Evolutionary conservation across 75 land plant species (phyloP), one percentile per base, ranked within the genome.

Genomic region (Isoetes taiwanensis): DNA sequence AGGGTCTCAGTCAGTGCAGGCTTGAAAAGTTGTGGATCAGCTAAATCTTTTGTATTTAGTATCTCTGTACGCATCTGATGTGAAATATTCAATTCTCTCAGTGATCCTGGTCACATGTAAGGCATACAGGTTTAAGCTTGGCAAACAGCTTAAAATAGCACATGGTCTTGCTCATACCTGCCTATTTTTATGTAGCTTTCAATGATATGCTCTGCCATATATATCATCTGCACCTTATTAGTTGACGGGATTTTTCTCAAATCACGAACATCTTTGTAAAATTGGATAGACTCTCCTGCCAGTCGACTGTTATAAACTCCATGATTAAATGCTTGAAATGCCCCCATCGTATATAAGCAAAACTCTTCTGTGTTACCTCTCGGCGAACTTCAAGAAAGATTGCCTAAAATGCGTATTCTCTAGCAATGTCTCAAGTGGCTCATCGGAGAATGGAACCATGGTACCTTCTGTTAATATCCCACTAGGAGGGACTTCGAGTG

Each of bases 241-340:
- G 42, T 37, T 2, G 34, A n/a, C 9, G 76, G 71, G 30, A 80
- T 52, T 52, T 73, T 73, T 23, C 56, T 66, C 35, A 76, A 61
- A 29, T 80, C 76, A 42, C 63, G 61, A 19, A 73, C 71, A 32
- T 80, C 83, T 17, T 76, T 73, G 56, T 63, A 80, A 35, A 80
- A 80, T 43, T 77, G 83, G 0, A 80, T 73, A 58, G 58, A 65
- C 62, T 80, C 83, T n/a, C 83, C 83, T 38, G 80, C 83, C 57
- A 80, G 53, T 58, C 80, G 79, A 59, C 83, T 80, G 60, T n/a
- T n/a, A n/a, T n/a, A n/a, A n/a, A n/a, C n/a, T n/a, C n/a, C n/a
- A n/a, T n/a, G n/a, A n/a, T n/a, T n/a, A n/a, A n/a, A n/a, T n/a
- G n/a, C n/a, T n/a, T n/a, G n/a, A n/a, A n/a, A n/a, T n/a, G n/a